Percentiles rank a stretch among this genome's conserved stretches.
Evolutionary conservation across 345 rosid species (phyloP).

Genomic region (Cochlearia excelsa): DNA sequence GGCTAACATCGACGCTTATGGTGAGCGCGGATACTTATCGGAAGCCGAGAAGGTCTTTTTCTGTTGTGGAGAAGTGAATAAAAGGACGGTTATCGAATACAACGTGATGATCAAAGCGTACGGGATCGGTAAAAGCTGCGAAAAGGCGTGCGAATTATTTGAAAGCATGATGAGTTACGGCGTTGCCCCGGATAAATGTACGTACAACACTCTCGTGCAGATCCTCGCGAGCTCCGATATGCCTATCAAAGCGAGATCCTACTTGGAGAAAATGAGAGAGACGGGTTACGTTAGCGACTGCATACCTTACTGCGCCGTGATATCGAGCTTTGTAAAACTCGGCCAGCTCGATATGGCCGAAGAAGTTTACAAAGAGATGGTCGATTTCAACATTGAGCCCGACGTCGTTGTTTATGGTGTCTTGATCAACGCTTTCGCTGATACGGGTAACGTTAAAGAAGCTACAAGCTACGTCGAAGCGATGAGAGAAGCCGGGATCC

Average conservation of each 20-base stretch:
- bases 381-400: constrained; percentile 49
- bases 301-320: constrained; percentile 68
- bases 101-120: constrained; percentile 94
- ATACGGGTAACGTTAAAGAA: constrained; percentile 59
- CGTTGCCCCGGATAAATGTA: constrained; percentile 65
- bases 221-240: constrained; percentile 60
- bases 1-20: constrained; percentile 80
- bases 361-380: constrained; percentile 61
- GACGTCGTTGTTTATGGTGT: constrained; percentile 74
- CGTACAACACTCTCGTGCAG: constrained; percentile 65
- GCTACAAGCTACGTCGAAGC: constrained; percentile 55
- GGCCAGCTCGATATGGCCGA: constrained; percentile 71
- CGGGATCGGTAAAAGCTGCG: constrained; percentile 54
- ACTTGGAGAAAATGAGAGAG: constrained; percentile 66
- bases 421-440: constrained; percentile 79
- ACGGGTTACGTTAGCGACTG: constrained; percentile 65
- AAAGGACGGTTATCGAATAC: constrained; percentile 58
- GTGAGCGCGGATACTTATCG: constrained; percentile 57
- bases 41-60: constrained; percentile 65
- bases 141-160: constrained; percentile 63
- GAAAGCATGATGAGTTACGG: constrained; percentile 68
- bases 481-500: constrained; percentile 60
- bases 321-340: constrained; percentile 68
- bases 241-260: constrained; percentile 51
- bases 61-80: constrained; percentile 55